phyloP scores from a whole-genome alignment of 2,329 filamentous ascomycete genomes.

The Botrytis fragariae region DNA sequence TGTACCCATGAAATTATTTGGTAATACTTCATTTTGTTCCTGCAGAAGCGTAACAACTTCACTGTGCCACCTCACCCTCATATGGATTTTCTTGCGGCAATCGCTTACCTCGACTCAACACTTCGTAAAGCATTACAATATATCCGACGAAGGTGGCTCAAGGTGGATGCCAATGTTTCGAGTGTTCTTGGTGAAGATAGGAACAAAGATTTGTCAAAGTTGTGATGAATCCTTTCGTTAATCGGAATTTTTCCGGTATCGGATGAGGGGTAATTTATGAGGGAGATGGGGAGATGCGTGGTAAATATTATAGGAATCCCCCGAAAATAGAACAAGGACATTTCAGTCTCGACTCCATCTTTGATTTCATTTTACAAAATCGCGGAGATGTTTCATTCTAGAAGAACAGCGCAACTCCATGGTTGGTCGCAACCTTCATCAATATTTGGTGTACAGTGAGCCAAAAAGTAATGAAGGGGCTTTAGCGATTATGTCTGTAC shows the following conservation, averaged over 20 bases:
- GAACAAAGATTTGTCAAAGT: slow-evolving; percentile 1
- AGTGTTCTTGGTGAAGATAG: slow-evolving; percentile 9
- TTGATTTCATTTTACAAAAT: neutral
- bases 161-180: slow-evolving; percentile 4
- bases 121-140: neutral
- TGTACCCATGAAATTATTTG: slow-evolving; percentile 21
- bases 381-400: neutral
- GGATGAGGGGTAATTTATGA: neutral
- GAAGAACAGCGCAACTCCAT: neutral
- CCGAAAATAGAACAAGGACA: neutral
- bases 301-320: neutral
- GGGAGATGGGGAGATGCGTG: neutral
- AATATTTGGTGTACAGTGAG: neutral
- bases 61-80: neutral
- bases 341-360: neutral
- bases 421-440: neutral
- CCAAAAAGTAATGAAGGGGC: neutral
- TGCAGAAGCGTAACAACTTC: slow-evolving; percentile 2
- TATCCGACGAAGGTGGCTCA: neutral
- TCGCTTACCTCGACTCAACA: neutral
- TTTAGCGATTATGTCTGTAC: neutral
- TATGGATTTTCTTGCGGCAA: slow-evolving; percentile 4
- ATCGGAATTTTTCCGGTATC: neutral
- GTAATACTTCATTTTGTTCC: slow-evolving; percentile 16
- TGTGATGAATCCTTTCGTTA: slow-evolving; percentile 10